Conservation (phyloP, 805 yeast species). For the Pichia scutulata region DNA sequence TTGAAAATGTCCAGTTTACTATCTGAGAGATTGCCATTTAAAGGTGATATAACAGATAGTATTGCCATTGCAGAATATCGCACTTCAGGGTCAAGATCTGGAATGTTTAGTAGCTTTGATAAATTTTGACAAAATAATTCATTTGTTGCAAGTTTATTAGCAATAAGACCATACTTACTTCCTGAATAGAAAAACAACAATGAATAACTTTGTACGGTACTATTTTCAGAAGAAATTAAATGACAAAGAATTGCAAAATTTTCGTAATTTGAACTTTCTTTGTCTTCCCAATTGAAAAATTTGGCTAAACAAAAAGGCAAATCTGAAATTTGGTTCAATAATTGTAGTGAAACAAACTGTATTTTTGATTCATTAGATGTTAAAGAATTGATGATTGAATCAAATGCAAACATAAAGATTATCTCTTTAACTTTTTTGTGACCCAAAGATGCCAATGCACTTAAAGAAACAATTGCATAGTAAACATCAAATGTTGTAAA, state of each 20-base stretch:
- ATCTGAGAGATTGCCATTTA: background rate
- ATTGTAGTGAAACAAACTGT: constrained; percentile 41
- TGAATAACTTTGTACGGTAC: constrained; percentile 31
- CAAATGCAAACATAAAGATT: constrained; percentile 29
- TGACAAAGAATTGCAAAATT: constrained; percentile 37
- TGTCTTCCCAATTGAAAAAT: constrained; percentile 46
- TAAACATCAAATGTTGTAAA: constrained; percentile 31
- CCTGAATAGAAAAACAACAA: constrained; percentile 28
- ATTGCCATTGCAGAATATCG: background rate
- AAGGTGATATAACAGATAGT: background rate
- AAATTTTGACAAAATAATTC: constrained; percentile 17
- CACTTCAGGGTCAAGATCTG: constrained; percentile 17
- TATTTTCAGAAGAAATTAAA: constrained; percentile 32
- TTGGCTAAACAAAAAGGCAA: constrained; percentile 38
- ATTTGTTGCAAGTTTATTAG: constrained; percentile 14
- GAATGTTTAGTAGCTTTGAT: constrained; percentile 11
- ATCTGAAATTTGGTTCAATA: constrained; percentile 38
- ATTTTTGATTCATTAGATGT: constrained; percentile 33
- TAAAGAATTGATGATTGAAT: constrained; percentile 28
- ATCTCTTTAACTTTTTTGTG: constrained; percentile 28
- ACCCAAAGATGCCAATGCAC: constrained; percentile 40
- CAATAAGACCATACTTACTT: constrained; percentile 21
- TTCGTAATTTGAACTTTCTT: constrained; percentile 27
- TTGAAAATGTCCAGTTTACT: background rate
- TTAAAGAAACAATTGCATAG: constrained; percentile 40